Base-by-base conservation (phyloP, 805 yeast genomes). In the Kregervanrija pseudodelftensis region DNA sequence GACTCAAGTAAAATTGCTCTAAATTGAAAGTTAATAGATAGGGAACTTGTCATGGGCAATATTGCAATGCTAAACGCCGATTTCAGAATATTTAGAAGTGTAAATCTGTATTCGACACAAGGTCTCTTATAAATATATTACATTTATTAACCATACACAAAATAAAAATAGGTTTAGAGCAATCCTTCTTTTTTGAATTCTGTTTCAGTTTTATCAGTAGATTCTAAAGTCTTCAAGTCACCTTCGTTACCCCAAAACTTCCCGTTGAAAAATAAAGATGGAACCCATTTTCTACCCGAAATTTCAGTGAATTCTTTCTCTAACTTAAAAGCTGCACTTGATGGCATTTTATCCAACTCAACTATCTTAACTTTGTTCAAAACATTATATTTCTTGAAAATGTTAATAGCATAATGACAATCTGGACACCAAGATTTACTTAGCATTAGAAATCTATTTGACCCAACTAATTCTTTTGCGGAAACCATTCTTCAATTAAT, bases 341-440 rank as follows among this genome's bases (percentile, higher is more conserved):
- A 69, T 46, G 70, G 69, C 50, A 74, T 56, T 50, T 74, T 74
- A 59, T 81, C 87, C 33, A 82, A 65, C 58, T 85, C 90, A 30
- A 85, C 67, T n/a, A 77, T 55, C 42, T 67, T 62, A 11, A 80
- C 65, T 53, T 79, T 75, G 39, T 70, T 68, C 10, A 55, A 54
- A 8, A 81, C 79, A 8, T 72, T 69, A 54, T 70, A 76, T 43
- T 75, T 72, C 41, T 72, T 68, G 72, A 79, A 81, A 16, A 82
- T 61, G 28, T 65, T 63, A 47, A 74, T 70, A 3, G 84, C 76
- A 58, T 81, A 84, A 41, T 74, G 78, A 54, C 90, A 83, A 54
- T 84, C 90, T 3, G 87, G 85, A 61, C 93, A 84, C 89, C 89
- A 83, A 14, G 82, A 71, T 52, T 83, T 84, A 36, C 85, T 76